Conservation (phyloP, 2,329 filamentous ascomycete species). For the Pseudocercospora crystallina region DNA sequence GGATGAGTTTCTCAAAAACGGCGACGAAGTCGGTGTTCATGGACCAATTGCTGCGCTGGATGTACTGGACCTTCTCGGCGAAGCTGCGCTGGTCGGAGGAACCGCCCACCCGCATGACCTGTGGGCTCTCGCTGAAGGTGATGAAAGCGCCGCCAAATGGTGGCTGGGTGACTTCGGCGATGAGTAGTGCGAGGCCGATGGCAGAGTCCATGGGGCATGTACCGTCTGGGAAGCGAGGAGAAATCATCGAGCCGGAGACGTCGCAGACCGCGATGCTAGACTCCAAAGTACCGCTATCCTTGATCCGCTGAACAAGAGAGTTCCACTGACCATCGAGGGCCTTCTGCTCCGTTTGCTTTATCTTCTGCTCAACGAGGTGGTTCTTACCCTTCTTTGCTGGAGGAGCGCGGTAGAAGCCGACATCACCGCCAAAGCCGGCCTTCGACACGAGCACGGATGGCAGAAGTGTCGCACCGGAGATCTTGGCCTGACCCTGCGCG, state of each 20-base stretch:
- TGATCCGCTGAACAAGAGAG: constrained; percentile 57
- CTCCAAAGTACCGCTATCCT: constrained; percentile 54
- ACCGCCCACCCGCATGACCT: constrained; percentile 45
- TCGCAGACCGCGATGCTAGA: constrained; percentile 60
- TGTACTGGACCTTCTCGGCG: constrained; percentile 41
- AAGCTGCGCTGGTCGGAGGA: constrained; percentile 37
- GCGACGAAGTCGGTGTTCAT: constrained; percentile 54
- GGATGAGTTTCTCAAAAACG: constrained; percentile 56
- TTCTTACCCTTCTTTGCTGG: constrained; percentile 15
- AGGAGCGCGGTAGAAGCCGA: neutral
- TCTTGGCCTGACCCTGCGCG: constrained; percentile 48
- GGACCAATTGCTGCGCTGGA: constrained; percentile 40
- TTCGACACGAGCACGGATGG: constrained; percentile 51
- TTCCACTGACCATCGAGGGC: constrained; percentile 57
- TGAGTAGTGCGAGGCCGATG: constrained; percentile 57
- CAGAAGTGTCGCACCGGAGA: constrained; percentile 58
- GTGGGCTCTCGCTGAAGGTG: constrained; percentile 50
- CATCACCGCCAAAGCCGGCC: neutral
- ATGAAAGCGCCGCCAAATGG: constrained; percentile 59
- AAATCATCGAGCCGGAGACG: constrained; percentile 55
- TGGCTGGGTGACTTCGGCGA: constrained; percentile 53
- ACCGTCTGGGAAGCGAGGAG: constrained; percentile 43
- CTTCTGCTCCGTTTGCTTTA: constrained; percentile 36
- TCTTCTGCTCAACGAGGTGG: constrained; percentile 32
- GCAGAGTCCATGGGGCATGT: constrained; percentile 55